phyloP scores from a whole-genome alignment of 2,329 filamentous ascomycete species.

The Chrysoporthe cubensis region DNA sequence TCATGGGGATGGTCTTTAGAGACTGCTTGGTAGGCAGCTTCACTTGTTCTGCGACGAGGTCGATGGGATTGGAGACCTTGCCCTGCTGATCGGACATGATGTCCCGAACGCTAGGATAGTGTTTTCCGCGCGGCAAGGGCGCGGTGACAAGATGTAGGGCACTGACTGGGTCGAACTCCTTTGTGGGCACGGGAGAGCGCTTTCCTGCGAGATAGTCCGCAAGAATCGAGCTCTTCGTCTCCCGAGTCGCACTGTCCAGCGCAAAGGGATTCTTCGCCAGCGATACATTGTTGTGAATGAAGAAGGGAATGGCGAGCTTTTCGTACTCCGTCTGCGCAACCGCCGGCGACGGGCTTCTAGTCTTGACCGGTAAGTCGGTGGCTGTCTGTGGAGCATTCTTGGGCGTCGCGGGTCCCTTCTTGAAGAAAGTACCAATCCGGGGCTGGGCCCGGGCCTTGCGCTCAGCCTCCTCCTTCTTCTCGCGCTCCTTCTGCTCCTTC shows the following conservation, averaged over 20 bases:
- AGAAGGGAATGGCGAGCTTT: slow-evolving; percentile 80
- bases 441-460: slow-evolving; percentile 52
- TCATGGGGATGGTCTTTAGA: slow-evolving; percentile 63
- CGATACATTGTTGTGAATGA: slow-evolving; percentile 72
- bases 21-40: slow-evolving; percentile 43
- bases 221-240: slow-evolving; percentile 54
- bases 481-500: slow-evolving; percentile 48
- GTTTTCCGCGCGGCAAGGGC: slow-evolving; percentile 52
- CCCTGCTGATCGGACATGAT: slow-evolving; percentile 62
- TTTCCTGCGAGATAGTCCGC: slow-evolving; percentile 56
- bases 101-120: slow-evolving; percentile 59
- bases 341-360: slow-evolving; percentile 30
- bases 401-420: slow-evolving; percentile 41
- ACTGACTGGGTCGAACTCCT: slow-evolving; percentile 49
- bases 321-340: slow-evolving; percentile 57
- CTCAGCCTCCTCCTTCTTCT: slow-evolving; percentile 54
- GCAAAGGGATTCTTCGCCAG: slow-evolving; percentile 65
- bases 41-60: slow-evolving; percentile 46
- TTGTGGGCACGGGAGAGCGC: slow-evolving; percentile 48
- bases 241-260: slow-evolving; percentile 60
- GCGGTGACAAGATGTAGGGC: slow-evolving; percentile 46
- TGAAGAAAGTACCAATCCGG: slow-evolving; percentile 53
- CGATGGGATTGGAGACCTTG: slow-evolving; percentile 37
- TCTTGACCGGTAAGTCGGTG: slow-evolving; percentile 27
- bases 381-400: slow-evolving; percentile 42